Conservation (phyloP, 2,329 filamentous ascomycete genomes). For the Venturia nashicola region DNA sequence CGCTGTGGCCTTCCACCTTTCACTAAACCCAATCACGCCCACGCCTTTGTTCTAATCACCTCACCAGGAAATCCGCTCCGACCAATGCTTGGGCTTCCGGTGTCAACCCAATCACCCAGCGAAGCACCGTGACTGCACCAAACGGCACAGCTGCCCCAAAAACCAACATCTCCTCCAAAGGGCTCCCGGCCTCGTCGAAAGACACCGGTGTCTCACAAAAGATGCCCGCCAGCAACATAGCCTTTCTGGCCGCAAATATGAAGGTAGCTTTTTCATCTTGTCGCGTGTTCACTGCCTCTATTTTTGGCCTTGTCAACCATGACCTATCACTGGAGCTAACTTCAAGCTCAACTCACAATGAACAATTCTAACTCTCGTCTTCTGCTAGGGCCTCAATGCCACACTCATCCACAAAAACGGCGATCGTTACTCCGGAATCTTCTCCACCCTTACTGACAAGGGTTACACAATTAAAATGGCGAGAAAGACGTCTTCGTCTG, state of each 20-base stretch:
- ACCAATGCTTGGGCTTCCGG: constrained; percentile 48
- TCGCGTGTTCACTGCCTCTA: background rate
- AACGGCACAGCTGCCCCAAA: constrained; percentile 39
- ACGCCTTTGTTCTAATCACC: background rate
- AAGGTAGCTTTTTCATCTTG: background rate
- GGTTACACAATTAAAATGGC: constrained; percentile 55
- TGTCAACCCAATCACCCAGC: constrained; percentile 49
- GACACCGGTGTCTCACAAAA: constrained; percentile 41
- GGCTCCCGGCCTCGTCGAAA: constrained; percentile 23
- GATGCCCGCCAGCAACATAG: constrained; percentile 47
- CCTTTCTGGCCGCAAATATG: constrained; percentile 31
- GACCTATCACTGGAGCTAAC: background rate
- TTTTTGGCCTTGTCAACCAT: background rate
- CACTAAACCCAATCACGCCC: background rate
- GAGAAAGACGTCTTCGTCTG: constrained; percentile 33
- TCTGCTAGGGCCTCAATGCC: constrained; percentile 45
- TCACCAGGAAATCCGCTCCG: background rate
- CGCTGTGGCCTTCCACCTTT: background rate
- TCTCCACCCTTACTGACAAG: constrained; percentile 42
- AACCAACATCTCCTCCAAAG: constrained; percentile 27
- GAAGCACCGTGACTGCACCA: constrained; percentile 34
- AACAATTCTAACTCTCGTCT: constrained; percentile 48
- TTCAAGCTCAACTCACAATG: background rate
- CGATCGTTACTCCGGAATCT: constrained; percentile 48
- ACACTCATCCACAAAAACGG: constrained; percentile 47